These are phyloP conservation scores for Pichia heedii DNA, from an alignment of 805 yeast genomes.

Conservation along the genomic window DNA sequence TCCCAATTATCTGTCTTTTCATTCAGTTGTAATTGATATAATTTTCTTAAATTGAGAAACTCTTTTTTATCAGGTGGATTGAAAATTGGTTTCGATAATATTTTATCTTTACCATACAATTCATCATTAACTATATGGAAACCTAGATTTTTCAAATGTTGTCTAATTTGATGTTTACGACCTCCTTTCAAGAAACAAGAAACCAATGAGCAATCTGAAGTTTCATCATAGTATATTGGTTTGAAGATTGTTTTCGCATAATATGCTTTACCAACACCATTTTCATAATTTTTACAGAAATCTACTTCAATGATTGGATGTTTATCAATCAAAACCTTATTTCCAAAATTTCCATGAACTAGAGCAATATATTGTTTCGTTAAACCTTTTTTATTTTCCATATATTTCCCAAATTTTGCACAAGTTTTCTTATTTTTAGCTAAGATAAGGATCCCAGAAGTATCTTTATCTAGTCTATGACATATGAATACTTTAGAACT, in stretches of 20 bases:
- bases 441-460: constrained; percentile 40
- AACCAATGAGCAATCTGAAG: constrained; percentile 30
- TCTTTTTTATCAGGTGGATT: background rate
- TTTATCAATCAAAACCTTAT: constrained; percentile 16
- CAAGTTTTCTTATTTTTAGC: constrained; percentile 25
- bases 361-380: constrained; percentile 37
- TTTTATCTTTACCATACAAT: constrained; percentile 18
- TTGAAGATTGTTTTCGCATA: constrained; percentile 16
- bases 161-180: constrained; percentile 45
- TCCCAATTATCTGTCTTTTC: constrained; percentile 7
- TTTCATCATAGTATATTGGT: constrained; percentile 19
- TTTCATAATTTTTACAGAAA: constrained; percentile 15
- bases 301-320: constrained; percentile 28
- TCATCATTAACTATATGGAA: constrained; percentile 26
- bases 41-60: constrained; percentile 2
- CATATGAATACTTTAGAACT: constrained; percentile 14
- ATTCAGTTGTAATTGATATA: constrained; percentile 12
- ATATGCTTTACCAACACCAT: constrained; percentile 13
- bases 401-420: background rate
- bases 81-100: constrained; percentile 1
- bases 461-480: constrained; percentile 41
- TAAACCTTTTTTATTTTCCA: constrained; percentile 11
- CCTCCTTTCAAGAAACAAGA: constrained; percentile 39
- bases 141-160: constrained; percentile 39
- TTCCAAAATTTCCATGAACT: constrained; percentile 32